Percentiles rank a stretch among this genome's conserved stretches.
These are phyloP conservation scores for Cryptococcus depauperatus DNA, from an alignment of 1,284 basidiomycete species.

Conservation along the genomic window DNA sequence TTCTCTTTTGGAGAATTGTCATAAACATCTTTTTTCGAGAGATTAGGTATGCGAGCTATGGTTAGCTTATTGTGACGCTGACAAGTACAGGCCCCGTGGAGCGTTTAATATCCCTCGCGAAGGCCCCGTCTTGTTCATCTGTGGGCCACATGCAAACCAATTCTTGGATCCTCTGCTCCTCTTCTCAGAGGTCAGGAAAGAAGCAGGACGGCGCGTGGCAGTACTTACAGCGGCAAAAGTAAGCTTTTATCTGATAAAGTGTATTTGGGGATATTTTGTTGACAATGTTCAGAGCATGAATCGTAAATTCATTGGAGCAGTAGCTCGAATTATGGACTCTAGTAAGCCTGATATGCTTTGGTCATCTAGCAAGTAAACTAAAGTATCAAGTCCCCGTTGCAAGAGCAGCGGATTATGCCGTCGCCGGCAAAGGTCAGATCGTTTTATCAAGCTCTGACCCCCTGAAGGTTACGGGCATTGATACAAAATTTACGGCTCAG, in stretches of 20 bases:
- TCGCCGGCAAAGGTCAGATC: constrained; percentile 66
- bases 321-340: constrained; percentile 77
- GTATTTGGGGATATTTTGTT: neutral
- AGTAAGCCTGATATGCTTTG: constrained; percentile 53
- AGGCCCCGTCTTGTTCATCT: constrained; percentile 94
- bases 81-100: constrained; percentile 64
- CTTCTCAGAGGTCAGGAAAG: constrained; percentile 76
- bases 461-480: constrained; percentile 65
- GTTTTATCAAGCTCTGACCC: constrained; percentile 67
- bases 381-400: constrained; percentile 77
- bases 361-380: neutral
- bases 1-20: constrained; percentile 59
- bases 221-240: constrained; percentile 86
- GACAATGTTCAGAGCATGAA: constrained; percentile 33
- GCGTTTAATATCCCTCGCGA: constrained; percentile 88
- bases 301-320: constrained; percentile 59
- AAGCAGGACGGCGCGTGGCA: constrained; percentile 73
- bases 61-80: neutral
- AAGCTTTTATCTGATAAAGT: constrained; percentile 16
- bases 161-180: constrained; percentile 93
- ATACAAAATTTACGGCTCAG: constrained; percentile 70
- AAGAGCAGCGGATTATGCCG: constrained; percentile 83
- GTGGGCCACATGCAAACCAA: constrained; percentile 93
- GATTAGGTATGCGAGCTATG: constrained; percentile 52
- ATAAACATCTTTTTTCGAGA: constrained; percentile 97